Conservation (phyloP, 345 rosid genomes). For the Eucalyptus curtisii region DNA sequence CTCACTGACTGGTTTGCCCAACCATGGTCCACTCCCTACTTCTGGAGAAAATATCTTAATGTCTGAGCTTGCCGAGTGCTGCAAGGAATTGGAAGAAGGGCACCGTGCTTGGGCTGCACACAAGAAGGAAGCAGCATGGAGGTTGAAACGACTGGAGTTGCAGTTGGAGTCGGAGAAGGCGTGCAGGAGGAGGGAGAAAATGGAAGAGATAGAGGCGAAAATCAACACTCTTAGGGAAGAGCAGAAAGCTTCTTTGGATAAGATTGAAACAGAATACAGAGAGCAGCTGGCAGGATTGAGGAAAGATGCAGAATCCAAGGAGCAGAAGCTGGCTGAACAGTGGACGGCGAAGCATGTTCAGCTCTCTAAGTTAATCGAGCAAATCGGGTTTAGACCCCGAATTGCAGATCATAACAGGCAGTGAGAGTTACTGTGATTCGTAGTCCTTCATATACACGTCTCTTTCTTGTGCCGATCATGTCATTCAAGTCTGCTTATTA, state of each 20-base stretch:
- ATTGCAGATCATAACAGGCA: not conserved
- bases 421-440: not conserved
- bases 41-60: constrained; percentile 47
- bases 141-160: constrained; percentile 79
- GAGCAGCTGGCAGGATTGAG: constrained; percentile 64
- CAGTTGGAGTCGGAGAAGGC: constrained; percentile 92
- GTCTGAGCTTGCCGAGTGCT: constrained; percentile 73
- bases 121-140: constrained; percentile 95
- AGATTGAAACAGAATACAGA: constrained; percentile 68
- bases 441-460: not conserved
- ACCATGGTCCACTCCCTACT: constrained; percentile 23
- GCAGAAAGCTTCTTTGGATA: constrained; percentile 52
- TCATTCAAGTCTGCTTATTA: not conserved
- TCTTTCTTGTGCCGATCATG: not conserved
- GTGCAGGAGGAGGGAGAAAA: constrained; percentile 65
- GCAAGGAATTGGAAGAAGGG: constrained; percentile 92
- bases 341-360: constrained; percentile 65
- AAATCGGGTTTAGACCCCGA: constrained; percentile 52
- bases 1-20: constrained; percentile 31
- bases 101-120: constrained; percentile 70
- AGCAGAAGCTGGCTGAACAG: constrained; percentile 84
- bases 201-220: constrained; percentile 79
- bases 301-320: constrained; percentile 80
- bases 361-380: constrained; percentile 75
- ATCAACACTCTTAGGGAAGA: constrained; percentile 87